A percentile compares a stretch with the other conserved stretches of the same genome.
phyloP scores from a whole-genome alignment of 768 basidiomycete genomes.

The Pulveroboletus sp. region DNA sequence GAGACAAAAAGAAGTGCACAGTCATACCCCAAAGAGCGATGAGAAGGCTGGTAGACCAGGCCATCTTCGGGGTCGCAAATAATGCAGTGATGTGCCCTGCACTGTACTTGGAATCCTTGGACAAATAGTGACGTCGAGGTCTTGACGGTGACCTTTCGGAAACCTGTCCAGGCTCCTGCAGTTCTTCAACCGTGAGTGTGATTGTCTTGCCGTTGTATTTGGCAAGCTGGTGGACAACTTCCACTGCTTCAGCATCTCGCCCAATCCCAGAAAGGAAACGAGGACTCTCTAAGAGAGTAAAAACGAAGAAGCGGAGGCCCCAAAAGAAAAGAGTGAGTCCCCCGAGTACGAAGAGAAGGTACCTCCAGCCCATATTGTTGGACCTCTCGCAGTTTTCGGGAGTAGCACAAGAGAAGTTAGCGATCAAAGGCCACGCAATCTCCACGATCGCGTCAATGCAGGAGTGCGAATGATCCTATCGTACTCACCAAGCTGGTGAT shows the following conservation, averaged over 20 bases:
- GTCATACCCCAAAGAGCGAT: constrained; percentile 46
- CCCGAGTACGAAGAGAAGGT: constrained; percentile 53
- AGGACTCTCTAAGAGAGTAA: constrained; percentile 55
- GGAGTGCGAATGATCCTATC: not conserved
- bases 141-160: constrained; percentile 7
- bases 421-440: constrained; percentile 61
- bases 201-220: constrained; percentile 45
- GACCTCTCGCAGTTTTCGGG: constrained; percentile 35
- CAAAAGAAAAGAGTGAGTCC: constrained; percentile 53
- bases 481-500: constrained; percentile 42
- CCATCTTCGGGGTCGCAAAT: constrained; percentile 62
- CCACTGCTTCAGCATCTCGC: constrained; percentile 49
- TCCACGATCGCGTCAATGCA: constrained; percentile 11
- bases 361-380: constrained; percentile 65
- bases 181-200: constrained; percentile 43
- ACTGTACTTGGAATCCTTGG: constrained; percentile 41
- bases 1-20: not conserved
- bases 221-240: constrained; percentile 48
- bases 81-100: constrained; percentile 52
- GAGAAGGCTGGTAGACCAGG: constrained; percentile 61
- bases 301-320: constrained; percentile 49
- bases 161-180: constrained; percentile 32
- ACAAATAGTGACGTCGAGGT: constrained; percentile 27
- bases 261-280: constrained; percentile 56
- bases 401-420: constrained; percentile 49